These are phyloP conservation scores for Exophiala phaeomuriformis DNA, from an alignment of 2,329 filamentous ascomycete species.

Conservation along the genomic window DNA sequence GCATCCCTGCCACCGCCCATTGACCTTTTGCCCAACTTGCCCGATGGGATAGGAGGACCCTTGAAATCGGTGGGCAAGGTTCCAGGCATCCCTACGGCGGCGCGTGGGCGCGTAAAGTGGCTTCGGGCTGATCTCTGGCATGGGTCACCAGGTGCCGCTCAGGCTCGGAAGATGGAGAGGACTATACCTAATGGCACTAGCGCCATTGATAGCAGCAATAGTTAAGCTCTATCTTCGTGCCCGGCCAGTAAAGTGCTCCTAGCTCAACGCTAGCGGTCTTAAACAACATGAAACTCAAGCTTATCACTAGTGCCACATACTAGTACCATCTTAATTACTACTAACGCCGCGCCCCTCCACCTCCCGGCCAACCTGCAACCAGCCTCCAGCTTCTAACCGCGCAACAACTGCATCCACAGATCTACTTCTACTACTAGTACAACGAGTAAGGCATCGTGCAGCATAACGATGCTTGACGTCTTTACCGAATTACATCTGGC, in stretches of 20 bases:
- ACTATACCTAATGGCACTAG: not conserved
- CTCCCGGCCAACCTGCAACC: not conserved
- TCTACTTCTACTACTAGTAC: not conserved
- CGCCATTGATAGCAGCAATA: not conserved
- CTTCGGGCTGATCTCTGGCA: not conserved
- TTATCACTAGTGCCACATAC: no score
- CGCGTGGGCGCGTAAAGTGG: slow-evolving; percentile 11
- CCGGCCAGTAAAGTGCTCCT: not conserved
- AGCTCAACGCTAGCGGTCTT: not conserved
- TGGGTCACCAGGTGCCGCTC: not conserved
- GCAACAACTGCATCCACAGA: not conserved
- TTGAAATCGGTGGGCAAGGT: no score
- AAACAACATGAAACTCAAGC: not conserved
- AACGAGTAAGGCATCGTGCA: not conserved
- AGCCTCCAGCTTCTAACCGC: slow-evolving; percentile 1
- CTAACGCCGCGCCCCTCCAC: not conserved
- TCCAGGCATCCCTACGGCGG: no score
- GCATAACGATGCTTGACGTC: not conserved
- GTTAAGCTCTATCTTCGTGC: not conserved
- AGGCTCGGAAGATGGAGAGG: not conserved
- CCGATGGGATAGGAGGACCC: no score
- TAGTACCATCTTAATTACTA: not conserved
- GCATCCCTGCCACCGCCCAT: no score
- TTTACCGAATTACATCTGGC: not conserved
- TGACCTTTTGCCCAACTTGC: no score